phyloP scores from a whole-genome alignment of 2,329 filamentous ascomycete genomes.

The Simplicillium sp. region DNA sequence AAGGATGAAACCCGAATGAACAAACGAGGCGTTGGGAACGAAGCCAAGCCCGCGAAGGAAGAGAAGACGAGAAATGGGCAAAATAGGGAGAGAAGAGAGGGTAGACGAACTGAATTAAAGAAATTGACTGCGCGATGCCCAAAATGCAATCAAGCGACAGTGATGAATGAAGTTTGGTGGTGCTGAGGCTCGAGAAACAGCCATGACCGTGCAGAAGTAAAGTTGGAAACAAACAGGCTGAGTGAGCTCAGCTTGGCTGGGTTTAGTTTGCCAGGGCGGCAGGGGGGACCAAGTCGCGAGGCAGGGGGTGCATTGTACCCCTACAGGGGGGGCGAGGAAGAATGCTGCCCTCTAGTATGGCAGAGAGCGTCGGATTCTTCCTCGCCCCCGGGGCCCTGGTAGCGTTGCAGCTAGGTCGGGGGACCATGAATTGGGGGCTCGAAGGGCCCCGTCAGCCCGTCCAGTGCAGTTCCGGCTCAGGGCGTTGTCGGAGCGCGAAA shows the following conservation, averaged over 20 bases:
- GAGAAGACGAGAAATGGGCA: slow-evolving; percentile 6
- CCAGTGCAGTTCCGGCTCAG: no score
- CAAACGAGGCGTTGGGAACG: background rate
- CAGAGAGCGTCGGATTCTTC: no score
- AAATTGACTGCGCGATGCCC: background rate
- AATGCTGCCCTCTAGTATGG: no score
- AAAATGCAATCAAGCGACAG: background rate
- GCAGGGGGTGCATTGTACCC: no score
- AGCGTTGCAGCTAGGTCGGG: no score
- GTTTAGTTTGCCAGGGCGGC: background rate
- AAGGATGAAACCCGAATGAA: slow-evolving; percentile 2
- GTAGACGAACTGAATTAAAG: slow-evolving; percentile 1
- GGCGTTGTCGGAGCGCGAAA: no score
- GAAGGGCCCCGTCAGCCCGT: no score
- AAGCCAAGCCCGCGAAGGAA: slow-evolving; percentile 3
- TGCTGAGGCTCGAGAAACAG: slow-evolving; percentile 6
- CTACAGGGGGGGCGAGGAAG: no score
- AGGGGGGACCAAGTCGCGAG: background rate
- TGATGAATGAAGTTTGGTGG: background rate
- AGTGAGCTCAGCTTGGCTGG: slow-evolving; percentile 4
- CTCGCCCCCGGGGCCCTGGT: no score
- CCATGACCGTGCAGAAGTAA: slow-evolving; percentile 3
- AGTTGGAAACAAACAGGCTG: slow-evolving; percentile 4
- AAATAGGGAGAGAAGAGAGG: slow-evolving; percentile 1
- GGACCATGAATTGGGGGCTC: no score